These are phyloP conservation scores for Orychophragmus violaceus DNA, from an alignment of 345 rosid species.

Conservation along the genomic window DNA sequence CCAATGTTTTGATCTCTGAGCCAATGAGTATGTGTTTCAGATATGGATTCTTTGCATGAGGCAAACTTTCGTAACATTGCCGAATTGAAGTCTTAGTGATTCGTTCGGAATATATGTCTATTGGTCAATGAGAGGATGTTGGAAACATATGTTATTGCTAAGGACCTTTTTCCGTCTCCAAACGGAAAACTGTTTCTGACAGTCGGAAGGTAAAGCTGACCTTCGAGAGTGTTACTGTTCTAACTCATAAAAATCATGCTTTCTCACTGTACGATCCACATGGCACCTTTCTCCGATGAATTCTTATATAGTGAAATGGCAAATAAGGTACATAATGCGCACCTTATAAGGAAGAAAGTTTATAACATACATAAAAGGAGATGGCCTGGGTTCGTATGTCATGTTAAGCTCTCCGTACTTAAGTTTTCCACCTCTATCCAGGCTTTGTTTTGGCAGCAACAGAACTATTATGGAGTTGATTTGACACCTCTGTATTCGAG, in stretches of 20 bases:
- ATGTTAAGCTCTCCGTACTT: not conserved
- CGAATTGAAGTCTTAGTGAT: constrained; percentile 1
- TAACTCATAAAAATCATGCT: not conserved
- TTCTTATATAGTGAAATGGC: constrained; percentile 85
- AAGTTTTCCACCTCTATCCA: constrained; percentile 24
- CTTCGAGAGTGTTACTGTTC: not conserved
- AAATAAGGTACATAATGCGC: constrained; percentile 60
- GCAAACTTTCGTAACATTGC: not conserved
- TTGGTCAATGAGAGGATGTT: constrained; percentile 93
- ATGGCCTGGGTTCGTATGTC: not conserved
- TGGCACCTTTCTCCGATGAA: constrained; percentile 98
- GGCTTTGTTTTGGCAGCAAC: too few species aligned
- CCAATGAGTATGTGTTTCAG: constrained; percentile 69
- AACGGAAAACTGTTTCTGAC: constrained; percentile 89
- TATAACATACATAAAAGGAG: not conserved
- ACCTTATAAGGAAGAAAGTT: not conserved
- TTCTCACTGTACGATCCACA: constrained; percentile 68
- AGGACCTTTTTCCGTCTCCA: constrained; percentile 77
- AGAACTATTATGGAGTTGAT: too few species aligned
- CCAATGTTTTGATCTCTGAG: constrained; percentile 87
- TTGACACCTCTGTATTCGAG: constrained; percentile 67
- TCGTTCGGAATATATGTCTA: too few species aligned
- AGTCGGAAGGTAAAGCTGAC: constrained; percentile 59
- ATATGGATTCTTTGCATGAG: not conserved
- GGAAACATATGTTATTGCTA: constrained; percentile 93